These are phyloP conservation scores for Naumovozyma dairenensis DNA, from an alignment of 805 yeast genomes.

Conservation along the genomic window DNA sequence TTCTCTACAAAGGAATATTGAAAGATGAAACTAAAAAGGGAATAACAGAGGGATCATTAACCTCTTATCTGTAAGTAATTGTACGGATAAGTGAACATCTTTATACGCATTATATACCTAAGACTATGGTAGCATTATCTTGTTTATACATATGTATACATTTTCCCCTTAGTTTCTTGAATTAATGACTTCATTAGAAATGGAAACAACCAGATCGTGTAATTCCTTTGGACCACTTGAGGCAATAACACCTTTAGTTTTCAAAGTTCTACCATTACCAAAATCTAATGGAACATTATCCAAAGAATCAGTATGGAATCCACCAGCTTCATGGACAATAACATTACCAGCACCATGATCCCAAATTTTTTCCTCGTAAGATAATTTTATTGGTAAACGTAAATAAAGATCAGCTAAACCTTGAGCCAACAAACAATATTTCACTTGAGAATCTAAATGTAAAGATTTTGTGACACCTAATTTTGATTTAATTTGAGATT, in stretches of 20 bases:
- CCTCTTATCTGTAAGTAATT: no score
- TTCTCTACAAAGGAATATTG: no score
- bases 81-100: no score
- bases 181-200: slow-evolving; percentile 17
- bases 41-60: no score
- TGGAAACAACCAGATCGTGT: slow-evolving; percentile 19
- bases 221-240: slow-evolving; percentile 33
- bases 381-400: slow-evolving; percentile 68
- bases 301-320: slow-evolving; percentile 71
- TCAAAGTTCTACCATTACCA: slow-evolving; percentile 71
- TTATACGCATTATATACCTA: no score
- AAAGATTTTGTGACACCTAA: slow-evolving; percentile 59
- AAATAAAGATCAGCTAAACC: slow-evolving; percentile 91
- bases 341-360: slow-evolving; percentile 97
- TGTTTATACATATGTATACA: no score
- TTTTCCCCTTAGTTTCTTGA: slow-evolving; percentile 19
- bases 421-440: slow-evolving; percentile 81
- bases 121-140: not conserved
- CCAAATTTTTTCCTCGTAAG: slow-evolving; percentile 92
- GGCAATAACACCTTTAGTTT: slow-evolving; percentile 89
- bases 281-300: slow-evolving; percentile 67
- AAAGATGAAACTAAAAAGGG: no score
- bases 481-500: slow-evolving; percentile 56
- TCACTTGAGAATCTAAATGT: slow-evolving; percentile 91
- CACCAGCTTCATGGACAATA: slow-evolving; percentile 83